Evolutionary conservation across 164 flowering plant species (phyloP).

Genomic region (Euptelea pleiosperma): DNA sequence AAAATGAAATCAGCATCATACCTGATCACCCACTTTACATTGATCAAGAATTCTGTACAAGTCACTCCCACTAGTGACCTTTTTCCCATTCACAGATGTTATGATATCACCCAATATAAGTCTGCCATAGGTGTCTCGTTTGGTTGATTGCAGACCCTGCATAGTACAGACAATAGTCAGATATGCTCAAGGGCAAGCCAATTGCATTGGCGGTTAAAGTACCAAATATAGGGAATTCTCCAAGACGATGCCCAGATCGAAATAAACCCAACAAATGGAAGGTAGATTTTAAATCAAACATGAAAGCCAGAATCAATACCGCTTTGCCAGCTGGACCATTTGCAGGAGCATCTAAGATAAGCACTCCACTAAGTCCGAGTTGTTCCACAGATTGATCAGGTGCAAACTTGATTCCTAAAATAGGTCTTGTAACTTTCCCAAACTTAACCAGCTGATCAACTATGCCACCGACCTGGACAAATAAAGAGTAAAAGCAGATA

Average conservation of each 20-base stretch:
- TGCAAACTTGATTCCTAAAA: conserved; percentile 93
- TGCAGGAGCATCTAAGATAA: conserved; percentile 88
- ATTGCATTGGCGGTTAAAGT: no score
- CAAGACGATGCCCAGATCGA: background rate
- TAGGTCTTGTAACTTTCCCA: conserved; percentile 94
- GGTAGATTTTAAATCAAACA: background rate
- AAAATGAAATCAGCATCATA: conserved; percentile 18
- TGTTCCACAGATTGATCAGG: conserved; percentile 99
- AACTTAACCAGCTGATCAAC: conserved; percentile 86
- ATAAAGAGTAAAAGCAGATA: background rate
- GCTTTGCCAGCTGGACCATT: conserved; percentile 98
- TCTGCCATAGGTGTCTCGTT: conserved; percentile 90
- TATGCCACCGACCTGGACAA: conserved; percentile 73
- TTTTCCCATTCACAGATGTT: conserved; percentile 87
- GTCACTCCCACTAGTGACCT: conserved; percentile 84
- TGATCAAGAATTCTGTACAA: conserved; percentile 96
- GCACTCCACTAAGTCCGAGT: conserved; percentile 93
- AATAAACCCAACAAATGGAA: background rate
- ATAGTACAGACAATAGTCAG: conserved; percentile 8
- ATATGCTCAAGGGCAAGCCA: background rate
- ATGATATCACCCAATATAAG: conserved; percentile 90
- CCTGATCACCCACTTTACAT: conserved; percentile 89
- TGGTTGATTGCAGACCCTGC: conserved; percentile 80
- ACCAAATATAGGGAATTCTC: no score
- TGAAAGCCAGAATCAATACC: conserved; percentile 32